Conservation (phyloP, 108 stramenopile genomes). For the Craspedostauros australis region DNA sequence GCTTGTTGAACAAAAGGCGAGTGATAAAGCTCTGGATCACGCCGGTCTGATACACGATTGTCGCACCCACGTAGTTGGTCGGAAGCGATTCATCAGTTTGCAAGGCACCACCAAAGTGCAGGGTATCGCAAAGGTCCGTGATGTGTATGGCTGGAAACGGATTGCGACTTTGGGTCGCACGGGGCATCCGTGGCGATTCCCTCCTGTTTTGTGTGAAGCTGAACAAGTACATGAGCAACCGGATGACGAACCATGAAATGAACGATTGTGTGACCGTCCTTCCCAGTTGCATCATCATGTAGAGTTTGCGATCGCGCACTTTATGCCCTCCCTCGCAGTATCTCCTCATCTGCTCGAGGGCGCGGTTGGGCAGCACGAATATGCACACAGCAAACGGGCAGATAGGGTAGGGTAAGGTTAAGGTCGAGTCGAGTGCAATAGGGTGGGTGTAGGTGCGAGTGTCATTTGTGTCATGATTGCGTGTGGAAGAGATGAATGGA, state of each 20-base stretch:
- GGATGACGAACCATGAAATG: constrained; percentile 21
- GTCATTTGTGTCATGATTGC: too few species aligned
- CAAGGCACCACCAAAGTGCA: constrained; percentile 52
- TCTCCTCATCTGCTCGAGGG: constrained; percentile 25
- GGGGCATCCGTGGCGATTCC: constrained; percentile 21
- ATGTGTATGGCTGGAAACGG: constrained; percentile 33
- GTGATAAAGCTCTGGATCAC: constrained; percentile 7
- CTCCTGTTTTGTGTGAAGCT: constrained; percentile 10
- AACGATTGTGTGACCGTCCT: constrained; percentile 20
- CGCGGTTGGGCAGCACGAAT: too few species aligned
- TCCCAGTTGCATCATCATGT: constrained; percentile 46
- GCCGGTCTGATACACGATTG: neutral
- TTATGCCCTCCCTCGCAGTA: constrained; percentile 19
- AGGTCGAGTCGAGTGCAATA: too few species aligned
- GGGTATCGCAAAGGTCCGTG: constrained; percentile 13
- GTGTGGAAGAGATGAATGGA: too few species aligned
- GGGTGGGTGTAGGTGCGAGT: too few species aligned
- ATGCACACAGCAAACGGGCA: too few species aligned
- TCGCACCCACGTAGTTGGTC: constrained; percentile 48
- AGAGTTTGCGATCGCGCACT: constrained; percentile 34
- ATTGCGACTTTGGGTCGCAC: constrained; percentile 19
- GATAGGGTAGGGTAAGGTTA: too few species aligned
- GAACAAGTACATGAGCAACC: constrained; percentile 15
- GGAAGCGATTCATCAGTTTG: constrained; percentile 20
- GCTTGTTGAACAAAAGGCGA: constrained; percentile 2